Base-by-base conservation (phyloP, 1,139 yeast genomes). In the Sugiyamaella xylanicola region DNA sequence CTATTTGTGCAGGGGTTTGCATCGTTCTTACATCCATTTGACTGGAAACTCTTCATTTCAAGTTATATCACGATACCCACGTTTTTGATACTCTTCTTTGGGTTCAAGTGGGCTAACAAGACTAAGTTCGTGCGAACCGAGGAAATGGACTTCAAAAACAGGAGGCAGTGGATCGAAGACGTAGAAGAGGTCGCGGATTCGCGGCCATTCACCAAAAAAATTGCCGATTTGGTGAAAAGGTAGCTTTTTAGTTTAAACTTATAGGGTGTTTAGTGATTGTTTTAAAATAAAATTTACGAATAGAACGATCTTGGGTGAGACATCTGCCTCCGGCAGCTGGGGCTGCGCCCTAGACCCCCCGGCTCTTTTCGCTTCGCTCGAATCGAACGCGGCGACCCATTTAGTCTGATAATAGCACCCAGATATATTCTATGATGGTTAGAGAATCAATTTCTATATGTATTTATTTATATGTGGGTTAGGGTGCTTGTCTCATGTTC, bases 41-140 rank as follows among this genome's bases (percentile, higher is more conserved):
- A 48, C 54, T 48, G 56, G 56, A 37, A 46, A 21, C 50, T 53
- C 8, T 53, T 50, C 37, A 45, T 49, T 21, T 46, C 49, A 32
- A 50, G 56, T 27, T 52, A 52, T 27, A 52, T 52, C 29, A 52
- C 55, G 8, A 52, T 52, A 15, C 55, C 55, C 2, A 46, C 51
- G 4, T 52, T 52, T 21, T 39, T 52, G 22, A 27, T 46, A 3
- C 37, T 52, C 9, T 52, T 44, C 19, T 52, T 52, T 25, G 55
- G 55, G 4, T 52, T 52, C 41, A 52, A 52, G 21, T 52, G 49
- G 49, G 42, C 22, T 13, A 39, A 41, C 17, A 52, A 52, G 41
- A 52, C 55, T 2, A 22, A 46, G 11, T 52, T 42, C 36, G 51
- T 52, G 8, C n/a, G 47, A 22, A 3, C 35, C 2, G 51, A 52